phyloP scores from a whole-genome alignment of 2,329 filamentous ascomycete species.

The Didymella sp. region DNA sequence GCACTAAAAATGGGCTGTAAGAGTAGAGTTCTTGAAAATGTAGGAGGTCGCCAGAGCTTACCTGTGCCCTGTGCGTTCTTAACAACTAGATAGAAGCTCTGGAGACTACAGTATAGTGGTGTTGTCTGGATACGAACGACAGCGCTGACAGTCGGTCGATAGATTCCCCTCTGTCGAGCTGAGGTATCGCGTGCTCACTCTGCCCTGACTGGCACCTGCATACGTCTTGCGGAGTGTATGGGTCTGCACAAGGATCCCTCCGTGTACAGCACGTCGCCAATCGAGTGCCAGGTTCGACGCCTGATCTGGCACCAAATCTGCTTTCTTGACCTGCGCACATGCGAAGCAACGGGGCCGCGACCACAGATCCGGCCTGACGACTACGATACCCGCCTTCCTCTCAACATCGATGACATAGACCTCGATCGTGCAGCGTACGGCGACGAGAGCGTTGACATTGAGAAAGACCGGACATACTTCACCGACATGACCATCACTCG shows the following conservation, averaged over 20 bases:
- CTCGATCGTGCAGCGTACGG: conserved; percentile 52
- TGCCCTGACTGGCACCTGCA: conserved; percentile 73
- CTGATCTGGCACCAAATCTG: conserved; percentile 80
- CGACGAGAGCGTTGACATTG: conserved; percentile 47
- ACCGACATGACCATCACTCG: conserved; percentile 72
- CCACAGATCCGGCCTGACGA: conserved; percentile 76
- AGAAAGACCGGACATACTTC: conserved; percentile 62
- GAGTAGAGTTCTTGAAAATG: neutral
- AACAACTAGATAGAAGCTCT: too few species aligned
- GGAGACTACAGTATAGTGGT: too few species aligned
- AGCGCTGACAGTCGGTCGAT: too few species aligned
- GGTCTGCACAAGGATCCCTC: conserved; percentile 75
- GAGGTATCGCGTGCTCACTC: conserved; percentile 78
- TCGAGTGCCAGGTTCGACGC: conserved; percentile 75
- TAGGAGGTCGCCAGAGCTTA: too few species aligned
- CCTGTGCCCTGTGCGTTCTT: too few species aligned
- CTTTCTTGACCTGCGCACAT: conserved; percentile 76
- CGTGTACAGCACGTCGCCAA: conserved; percentile 68
- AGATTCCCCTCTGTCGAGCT: conserved; percentile 74
- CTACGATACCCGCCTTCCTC: conserved; percentile 74
- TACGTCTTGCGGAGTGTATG: conserved; percentile 79
- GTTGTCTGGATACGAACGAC: too few species aligned
- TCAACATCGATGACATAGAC: conserved; percentile 73
- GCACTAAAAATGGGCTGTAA: neutral
- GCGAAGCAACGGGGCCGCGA: conserved; percentile 74